Evolutionary conservation across 2,329 filamentous ascomycete genomes (phyloP).

Genomic region (Gremmenia infestans): DNA sequence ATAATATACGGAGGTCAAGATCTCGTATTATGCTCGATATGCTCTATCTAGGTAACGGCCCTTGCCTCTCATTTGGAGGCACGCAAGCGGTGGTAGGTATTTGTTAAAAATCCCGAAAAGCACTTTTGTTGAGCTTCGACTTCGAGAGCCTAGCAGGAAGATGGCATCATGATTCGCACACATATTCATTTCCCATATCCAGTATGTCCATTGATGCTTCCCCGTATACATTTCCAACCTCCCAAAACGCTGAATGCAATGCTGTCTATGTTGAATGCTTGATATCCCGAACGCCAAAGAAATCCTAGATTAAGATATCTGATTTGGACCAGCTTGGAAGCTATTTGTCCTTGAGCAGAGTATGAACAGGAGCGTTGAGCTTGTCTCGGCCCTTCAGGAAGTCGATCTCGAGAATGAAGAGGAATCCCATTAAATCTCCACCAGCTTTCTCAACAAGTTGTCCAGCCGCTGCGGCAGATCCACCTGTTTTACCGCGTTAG

Average conservation of each 20-base stretch:
- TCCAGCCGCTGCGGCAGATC: constrained; percentile 83
- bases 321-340: not conserved
- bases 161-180: not conserved
- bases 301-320: constrained; percentile 1
- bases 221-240: not conserved
- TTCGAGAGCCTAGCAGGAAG: not conserved
- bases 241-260: constrained; percentile 16
- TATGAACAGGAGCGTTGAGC: constrained; percentile 77
- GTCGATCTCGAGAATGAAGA: constrained; percentile 94
- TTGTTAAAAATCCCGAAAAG: not conserved
- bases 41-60: not conserved
- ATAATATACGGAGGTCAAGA: too few species aligned
- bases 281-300: constrained; percentile 22
- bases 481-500: constrained; percentile 53
- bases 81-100: too few species aligned
- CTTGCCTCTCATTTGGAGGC: too few species aligned
- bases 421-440: constrained; percentile 78
- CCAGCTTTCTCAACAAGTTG: constrained; percentile 82
- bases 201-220: not conserved
- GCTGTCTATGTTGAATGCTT: constrained; percentile 28
- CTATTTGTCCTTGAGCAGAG: constrained; percentile 55
- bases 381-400: constrained; percentile 90
- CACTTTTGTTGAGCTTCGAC: not conserved
- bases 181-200: not conserved
- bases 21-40: not conserved